Conservation (phyloP, 1,284 basidiomycete genomes). For the Earliella scabrosa region DNA sequence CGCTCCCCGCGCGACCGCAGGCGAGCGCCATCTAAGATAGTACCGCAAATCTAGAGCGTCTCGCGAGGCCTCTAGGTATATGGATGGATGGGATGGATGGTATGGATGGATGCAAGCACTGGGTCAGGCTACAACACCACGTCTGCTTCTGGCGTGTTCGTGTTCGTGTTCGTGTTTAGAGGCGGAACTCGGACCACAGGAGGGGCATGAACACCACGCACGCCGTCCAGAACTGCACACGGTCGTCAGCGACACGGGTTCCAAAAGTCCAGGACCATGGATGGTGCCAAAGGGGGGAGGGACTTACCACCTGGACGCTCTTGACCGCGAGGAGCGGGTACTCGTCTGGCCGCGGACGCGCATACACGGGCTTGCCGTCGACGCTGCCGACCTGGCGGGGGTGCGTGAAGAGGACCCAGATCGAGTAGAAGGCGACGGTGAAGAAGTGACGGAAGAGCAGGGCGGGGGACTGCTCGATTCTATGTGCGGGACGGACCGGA, state of each 20-base stretch:
- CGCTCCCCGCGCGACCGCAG: not conserved
- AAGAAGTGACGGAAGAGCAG: constrained; percentile 94
- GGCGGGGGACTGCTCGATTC: constrained; percentile 75
- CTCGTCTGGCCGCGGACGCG: constrained; percentile 51
- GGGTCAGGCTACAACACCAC: no score
- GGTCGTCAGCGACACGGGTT: not conserved
- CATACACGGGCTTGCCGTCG: constrained; percentile 41
- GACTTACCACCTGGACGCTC: constrained; percentile 54
- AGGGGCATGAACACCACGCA: constrained; percentile 86
- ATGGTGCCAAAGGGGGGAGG: constrained; percentile 10
- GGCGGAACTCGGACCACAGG: constrained; percentile 82
- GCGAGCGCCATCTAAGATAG: not conserved
- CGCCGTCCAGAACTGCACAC: constrained; percentile 81
- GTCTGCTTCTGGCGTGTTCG: no score
- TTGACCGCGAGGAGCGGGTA: constrained; percentile 66
- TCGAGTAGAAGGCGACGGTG: constrained; percentile 91
- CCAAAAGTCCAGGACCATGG: no score
- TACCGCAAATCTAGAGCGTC: not conserved
- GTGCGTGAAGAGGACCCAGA: constrained; percentile 85
- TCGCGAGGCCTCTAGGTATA: no score
- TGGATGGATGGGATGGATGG: no score
- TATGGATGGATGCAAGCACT: no score
- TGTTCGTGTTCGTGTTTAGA: constrained; percentile 42
- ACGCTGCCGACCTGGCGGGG: constrained; percentile 43
- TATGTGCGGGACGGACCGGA: constrained; percentile 18